Conservation (phyloP, 2,329 filamentous ascomycete species). For the Aspergillus texensis region DNA sequence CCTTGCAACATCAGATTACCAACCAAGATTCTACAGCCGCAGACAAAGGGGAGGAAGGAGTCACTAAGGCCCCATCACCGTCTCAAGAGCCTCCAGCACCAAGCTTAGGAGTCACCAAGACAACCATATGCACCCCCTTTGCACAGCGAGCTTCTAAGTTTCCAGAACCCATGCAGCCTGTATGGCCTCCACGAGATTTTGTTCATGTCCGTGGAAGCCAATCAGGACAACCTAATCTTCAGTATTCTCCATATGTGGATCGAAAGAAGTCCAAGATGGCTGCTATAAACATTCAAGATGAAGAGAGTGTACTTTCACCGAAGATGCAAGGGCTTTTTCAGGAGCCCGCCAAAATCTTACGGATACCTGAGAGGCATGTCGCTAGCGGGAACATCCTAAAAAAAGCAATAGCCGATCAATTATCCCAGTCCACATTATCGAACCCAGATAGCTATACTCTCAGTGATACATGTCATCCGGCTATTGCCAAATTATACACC, state of each 20-base stretch:
- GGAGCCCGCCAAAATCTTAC: conserved; percentile 20
- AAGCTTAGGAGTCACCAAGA: background rate
- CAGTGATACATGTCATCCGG: conserved; percentile 53
- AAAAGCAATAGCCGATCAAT: conserved; percentile 30
- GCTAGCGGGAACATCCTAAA: conserved; percentile 34
- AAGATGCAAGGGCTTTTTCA: background rate
- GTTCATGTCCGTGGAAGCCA: conserved; percentile 55
- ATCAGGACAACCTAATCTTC: background rate
- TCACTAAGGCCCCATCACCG: background rate
- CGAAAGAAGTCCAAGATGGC: conserved; percentile 44
- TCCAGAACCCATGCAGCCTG: conserved; percentile 35
- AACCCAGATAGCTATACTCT: conserved; percentile 5
- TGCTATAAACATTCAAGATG: conserved; percentile 33
- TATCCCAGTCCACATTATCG: conserved; percentile 25
- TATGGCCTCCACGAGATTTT: conserved; percentile 44
- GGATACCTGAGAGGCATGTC: conserved; percentile 32
- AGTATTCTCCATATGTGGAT: conserved; percentile 16
- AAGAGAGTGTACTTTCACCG: conserved; percentile 35
- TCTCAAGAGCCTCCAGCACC: background rate
- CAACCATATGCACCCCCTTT: conserved; percentile 19
- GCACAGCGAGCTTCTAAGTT: conserved; percentile 29
- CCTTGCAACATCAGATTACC: background rate
- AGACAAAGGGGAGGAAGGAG: background rate
- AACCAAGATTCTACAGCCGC: background rate
- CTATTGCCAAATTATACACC: conserved; percentile 61